phyloP scores from a whole-genome alignment of 1,139 yeast species.

The Geotrichum australiense region DNA sequence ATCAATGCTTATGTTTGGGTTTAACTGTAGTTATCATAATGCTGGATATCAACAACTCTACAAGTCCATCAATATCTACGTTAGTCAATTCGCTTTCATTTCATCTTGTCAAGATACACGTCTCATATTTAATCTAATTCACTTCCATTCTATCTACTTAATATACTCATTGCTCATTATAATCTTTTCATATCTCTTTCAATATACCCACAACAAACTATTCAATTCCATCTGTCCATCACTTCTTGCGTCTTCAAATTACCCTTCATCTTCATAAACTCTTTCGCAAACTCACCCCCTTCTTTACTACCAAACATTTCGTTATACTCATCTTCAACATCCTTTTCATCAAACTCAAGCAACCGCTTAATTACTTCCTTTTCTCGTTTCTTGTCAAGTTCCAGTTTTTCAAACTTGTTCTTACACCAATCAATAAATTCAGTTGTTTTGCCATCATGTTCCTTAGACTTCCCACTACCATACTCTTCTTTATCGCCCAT shows the following conservation, averaged over 20 bases:
- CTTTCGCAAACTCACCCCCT: conserved; percentile 88
- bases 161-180: neutral
- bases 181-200: neutral
- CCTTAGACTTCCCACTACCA: neutral
- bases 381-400: conserved; percentile 50
- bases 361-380: conserved; percentile 69
- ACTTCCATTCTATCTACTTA: neutral
- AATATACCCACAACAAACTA: no score
- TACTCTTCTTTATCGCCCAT: neutral
- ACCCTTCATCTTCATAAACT: conserved; percentile 66
- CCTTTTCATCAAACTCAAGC: conserved; percentile 60
- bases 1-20: no score
- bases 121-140: no score
- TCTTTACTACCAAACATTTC: conserved; percentile 91
- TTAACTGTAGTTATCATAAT: no score
- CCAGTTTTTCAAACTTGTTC: conserved; percentile 52
- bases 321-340: conserved; percentile 67
- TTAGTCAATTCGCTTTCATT: no score
- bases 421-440: conserved; percentile 85
- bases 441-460: neutral
- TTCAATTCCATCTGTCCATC: neutral
- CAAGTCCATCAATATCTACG: no score
- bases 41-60: no score
- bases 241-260: conserved; percentile 1
- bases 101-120: no score